Evolutionary conservation across 2,329 filamentous ascomycete genomes (phyloP).

Genomic region (Hirsutella thompsonii): DNA sequence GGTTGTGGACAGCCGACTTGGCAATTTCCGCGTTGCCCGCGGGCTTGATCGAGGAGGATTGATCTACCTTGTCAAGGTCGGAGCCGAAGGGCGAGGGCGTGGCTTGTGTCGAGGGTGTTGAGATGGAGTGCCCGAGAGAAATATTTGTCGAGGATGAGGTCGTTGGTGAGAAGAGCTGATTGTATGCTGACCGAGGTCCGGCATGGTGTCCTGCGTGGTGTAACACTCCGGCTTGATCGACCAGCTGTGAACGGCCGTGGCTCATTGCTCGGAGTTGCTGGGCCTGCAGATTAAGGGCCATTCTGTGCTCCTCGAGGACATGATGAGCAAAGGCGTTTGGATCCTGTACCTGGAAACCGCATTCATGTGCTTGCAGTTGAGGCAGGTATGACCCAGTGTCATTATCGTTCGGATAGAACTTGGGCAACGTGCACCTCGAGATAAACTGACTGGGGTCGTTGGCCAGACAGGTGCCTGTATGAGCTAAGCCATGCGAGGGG

Average conservation of each 20-base stretch:
- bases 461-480: slow-evolving; percentile 13
- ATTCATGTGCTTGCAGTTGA: slow-evolving; percentile 10
- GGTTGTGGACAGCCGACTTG: slow-evolving; percentile 7
- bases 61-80: slow-evolving; percentile 6
- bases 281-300: slow-evolving; percentile 5
- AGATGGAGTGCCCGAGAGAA: slow-evolving; percentile 10
- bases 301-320: slow-evolving; percentile 15
- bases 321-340: slow-evolving; percentile 14
- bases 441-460: slow-evolving; percentile 13
- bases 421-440: slow-evolving; percentile 15
- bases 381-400: slow-evolving; percentile 6
- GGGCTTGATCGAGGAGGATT: neutral
- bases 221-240: neutral
- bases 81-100: slow-evolving; percentile 15
- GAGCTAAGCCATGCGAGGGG: slow-evolving; percentile 9
- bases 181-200: neutral
- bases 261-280: slow-evolving; percentile 5
- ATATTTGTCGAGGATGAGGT: slow-evolving; percentile 11
- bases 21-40: neutral
- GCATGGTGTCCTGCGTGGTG: slow-evolving; percentile 3
- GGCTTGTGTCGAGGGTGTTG: slow-evolving; percentile 14
- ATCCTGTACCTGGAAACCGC: slow-evolving; percentile 15
- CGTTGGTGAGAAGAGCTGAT: slow-evolving; percentile 9
- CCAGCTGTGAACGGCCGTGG: neutral
- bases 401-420: slow-evolving; percentile 6